phyloP scores from a whole-genome alignment of 2,329 filamentous ascomycete species.

The Cryphonectria nitschkei region DNA sequence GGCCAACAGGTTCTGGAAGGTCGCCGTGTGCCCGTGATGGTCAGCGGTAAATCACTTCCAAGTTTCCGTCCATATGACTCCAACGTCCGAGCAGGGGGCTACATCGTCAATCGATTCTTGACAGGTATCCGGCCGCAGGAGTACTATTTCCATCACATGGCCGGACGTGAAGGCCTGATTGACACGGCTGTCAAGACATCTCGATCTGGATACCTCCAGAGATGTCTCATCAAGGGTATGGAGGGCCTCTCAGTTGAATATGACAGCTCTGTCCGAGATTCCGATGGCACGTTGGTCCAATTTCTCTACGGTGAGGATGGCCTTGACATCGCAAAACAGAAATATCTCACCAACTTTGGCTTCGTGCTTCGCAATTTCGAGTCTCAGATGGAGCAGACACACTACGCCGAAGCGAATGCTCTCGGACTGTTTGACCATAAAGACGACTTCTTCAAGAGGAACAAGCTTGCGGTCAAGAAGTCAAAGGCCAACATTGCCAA shows the following conservation, averaged over 20 bases:
- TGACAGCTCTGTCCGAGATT: constrained; percentile 90
- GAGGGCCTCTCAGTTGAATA: constrained; percentile 92
- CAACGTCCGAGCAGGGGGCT: constrained; percentile 85
- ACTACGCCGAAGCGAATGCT: constrained; percentile 58
- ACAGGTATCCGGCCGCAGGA: constrained; percentile 97
- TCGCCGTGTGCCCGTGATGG: constrained; percentile 92
- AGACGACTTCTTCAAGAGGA: constrained; percentile 70
- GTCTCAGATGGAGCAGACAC: constrained; percentile 77
- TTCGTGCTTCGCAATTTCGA: constrained; percentile 87
- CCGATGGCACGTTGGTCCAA: constrained; percentile 90
- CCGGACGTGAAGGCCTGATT: constrained; percentile 95
- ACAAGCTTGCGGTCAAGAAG: constrained; percentile 81
- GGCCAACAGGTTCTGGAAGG: constrained; percentile 97
- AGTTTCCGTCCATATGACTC: constrained; percentile 94
- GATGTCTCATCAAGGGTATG: constrained; percentile 98
- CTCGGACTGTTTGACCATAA: constrained; percentile 55
- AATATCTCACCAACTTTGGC: constrained; percentile 85
- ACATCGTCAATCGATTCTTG: constrained; percentile 94
- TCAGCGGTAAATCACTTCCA: constrained; percentile 93
- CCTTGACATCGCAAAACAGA: constrained; percentile 90
- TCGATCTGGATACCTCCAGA: constrained; percentile 91
- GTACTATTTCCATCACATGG: constrained; percentile 99
- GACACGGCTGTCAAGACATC: constrained; percentile 99
- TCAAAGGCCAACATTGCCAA: constrained; percentile 60
- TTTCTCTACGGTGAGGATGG: constrained; percentile 98